phyloP scores from a whole-genome alignment of 2,329 filamentous ascomycete genomes.

The Colletotrichum karsti region DNA sequence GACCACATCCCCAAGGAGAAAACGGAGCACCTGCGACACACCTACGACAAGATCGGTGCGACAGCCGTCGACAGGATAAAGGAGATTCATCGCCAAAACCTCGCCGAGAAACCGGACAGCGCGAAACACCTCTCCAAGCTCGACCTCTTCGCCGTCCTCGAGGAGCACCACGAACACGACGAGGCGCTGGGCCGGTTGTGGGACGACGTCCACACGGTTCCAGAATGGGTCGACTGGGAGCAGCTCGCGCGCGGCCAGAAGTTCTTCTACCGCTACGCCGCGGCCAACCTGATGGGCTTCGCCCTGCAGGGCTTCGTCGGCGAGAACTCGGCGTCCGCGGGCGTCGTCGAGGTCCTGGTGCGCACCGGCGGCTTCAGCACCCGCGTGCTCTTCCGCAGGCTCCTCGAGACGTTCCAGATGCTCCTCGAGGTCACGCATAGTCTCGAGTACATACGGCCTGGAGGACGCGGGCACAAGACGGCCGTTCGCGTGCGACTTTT shows the following conservation, averaged over 20 bases:
- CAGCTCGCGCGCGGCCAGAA: slow-evolving; percentile 72
- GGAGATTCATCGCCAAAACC: background rate
- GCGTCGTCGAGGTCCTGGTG: slow-evolving; percentile 71
- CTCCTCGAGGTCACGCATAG: slow-evolving; percentile 67
- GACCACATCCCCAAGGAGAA: slow-evolving; percentile 28
- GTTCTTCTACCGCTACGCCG: slow-evolving; percentile 71
- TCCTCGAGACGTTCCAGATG: slow-evolving; percentile 56
- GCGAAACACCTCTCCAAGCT: background rate
- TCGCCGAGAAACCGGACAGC: background rate
- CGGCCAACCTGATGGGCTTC: slow-evolving; percentile 48
- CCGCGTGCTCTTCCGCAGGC: slow-evolving; percentile 63
- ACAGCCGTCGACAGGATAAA: background rate
- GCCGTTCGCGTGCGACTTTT: slow-evolving; percentile 71
- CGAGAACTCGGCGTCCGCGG: slow-evolving; percentile 55
- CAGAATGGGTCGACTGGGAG: slow-evolving; percentile 73
- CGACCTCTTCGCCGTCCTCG: slow-evolving; percentile 6
- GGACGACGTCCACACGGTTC: slow-evolving; percentile 66
- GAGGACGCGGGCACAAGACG: slow-evolving; percentile 67
- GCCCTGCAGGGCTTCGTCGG: slow-evolving; percentile 47
- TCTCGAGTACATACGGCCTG: slow-evolving; percentile 66
- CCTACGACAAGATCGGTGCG: slow-evolving; percentile 32
- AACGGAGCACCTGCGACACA: slow-evolving; percentile 25
- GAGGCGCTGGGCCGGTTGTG: slow-evolving; percentile 60
- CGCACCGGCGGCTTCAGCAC: slow-evolving; percentile 74
- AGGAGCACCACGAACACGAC: slow-evolving; percentile 57